Conservation (phyloP, 2,329 filamentous ascomycete species). For the Fusarium oligoseptatum region DNA sequence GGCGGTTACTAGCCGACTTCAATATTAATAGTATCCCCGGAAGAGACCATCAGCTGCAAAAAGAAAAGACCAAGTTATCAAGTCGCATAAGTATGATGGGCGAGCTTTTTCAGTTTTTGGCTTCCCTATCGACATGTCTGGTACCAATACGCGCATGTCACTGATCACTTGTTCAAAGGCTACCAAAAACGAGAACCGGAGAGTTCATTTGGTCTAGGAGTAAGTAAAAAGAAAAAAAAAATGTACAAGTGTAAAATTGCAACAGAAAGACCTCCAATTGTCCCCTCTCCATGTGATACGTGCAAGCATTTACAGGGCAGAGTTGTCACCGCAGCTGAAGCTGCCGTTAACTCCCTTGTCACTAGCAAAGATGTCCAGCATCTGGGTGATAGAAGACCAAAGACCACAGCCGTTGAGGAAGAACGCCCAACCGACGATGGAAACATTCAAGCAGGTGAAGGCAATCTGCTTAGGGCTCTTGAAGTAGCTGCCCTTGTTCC, state of each 20-base stretch:
- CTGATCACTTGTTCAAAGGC: background rate
- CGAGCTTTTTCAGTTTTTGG: too few relatives aligned
- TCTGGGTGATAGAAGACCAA: slow-evolving; percentile 34
- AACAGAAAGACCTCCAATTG: background rate
- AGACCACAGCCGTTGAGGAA: slow-evolving; percentile 38
- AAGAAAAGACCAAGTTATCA: too few relatives aligned
- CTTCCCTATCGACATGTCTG: too few relatives aligned
- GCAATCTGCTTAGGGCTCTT: slow-evolving; percentile 24
- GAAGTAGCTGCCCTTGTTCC: slow-evolving; percentile 18
- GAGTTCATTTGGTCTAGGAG: background rate
- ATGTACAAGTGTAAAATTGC: background rate
- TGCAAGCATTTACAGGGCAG: background rate
- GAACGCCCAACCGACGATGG: slow-evolving; percentile 28
- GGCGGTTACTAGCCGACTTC: too few relatives aligned
- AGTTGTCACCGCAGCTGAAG: slow-evolving; percentile 30
- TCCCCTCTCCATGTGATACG: background rate
- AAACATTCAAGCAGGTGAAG: slow-evolving; percentile 27
- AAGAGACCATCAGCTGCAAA: too few relatives aligned
- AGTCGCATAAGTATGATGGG: too few relatives aligned
- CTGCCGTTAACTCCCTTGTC: slow-evolving; percentile 10
- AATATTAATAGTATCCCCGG: too few relatives aligned
- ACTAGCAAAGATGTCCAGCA: slow-evolving; percentile 27
- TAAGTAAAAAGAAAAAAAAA: background rate
- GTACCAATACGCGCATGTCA: background rate
- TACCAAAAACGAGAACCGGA: background rate